phyloP scores from a whole-genome alignment of 176 grass and related monocot genomes.

The Phoenix dactylifera region DNA sequence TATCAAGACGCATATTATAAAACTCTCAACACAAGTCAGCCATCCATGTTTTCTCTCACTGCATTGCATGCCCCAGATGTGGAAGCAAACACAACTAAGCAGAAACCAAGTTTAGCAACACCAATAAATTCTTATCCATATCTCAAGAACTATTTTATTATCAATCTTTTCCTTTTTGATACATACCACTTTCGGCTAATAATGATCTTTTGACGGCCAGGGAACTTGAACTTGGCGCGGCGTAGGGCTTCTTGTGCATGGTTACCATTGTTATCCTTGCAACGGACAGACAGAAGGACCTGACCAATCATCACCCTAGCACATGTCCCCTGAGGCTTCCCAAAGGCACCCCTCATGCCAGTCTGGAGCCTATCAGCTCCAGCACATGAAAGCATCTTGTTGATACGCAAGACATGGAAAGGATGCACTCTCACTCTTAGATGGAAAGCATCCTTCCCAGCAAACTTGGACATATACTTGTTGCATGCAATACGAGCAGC shows the following conservation, averaged over 20 bases:
- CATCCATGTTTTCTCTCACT: too few relatives aligned
- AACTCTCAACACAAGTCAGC: too few relatives aligned
- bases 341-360: constrained; percentile 38
- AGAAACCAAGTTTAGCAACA: too few relatives aligned
- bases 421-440: constrained; percentile 36
- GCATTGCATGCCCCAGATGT: too few relatives aligned
- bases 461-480: constrained; percentile 55
- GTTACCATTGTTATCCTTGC: constrained; percentile 23
- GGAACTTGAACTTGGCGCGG: constrained; percentile 50
- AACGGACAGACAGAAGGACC: constrained; percentile 40
- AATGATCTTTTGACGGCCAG: constrained; percentile 27
- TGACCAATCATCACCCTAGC: constrained; percentile 33
- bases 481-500: constrained; percentile 47
- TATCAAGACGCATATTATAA: too few relatives aligned
- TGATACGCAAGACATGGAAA: constrained; percentile 46
- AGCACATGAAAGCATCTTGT: constrained; percentile 57
- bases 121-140: too few relatives aligned
- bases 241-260: constrained; percentile 33
- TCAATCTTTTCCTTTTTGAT: neutral
- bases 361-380: constrained; percentile 49
- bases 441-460: constrained; percentile 41
- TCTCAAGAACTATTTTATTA: too few relatives aligned
- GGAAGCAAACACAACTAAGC: too few relatives aligned
- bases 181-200: constrained; percentile 29
- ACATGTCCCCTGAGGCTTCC: constrained; percentile 37